Evolutionary conservation across 306 rosid species (phyloP).

Genomic region (Prunus dulcis): DNA sequence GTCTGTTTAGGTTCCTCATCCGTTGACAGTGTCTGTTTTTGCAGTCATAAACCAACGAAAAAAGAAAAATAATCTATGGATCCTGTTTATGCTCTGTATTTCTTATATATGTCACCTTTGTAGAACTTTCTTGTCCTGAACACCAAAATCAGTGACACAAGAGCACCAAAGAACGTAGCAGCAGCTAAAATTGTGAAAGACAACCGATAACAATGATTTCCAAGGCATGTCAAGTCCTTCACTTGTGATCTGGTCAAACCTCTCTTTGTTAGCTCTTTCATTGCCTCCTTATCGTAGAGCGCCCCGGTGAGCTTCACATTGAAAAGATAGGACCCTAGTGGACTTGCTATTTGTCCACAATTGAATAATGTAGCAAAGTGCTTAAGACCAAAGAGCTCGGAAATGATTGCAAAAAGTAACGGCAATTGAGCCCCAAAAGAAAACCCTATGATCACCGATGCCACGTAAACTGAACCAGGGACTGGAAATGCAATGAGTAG

Average conservation of each 20-base stretch:
- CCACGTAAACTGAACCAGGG: constrained; percentile 16
- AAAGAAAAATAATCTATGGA: not conserved
- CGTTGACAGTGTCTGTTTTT: not conserved
- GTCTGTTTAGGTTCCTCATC: not conserved
- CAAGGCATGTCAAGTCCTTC: not conserved
- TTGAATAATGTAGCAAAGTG: constrained; percentile 26
- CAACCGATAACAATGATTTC: not conserved
- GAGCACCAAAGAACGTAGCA: constrained; percentile 4
- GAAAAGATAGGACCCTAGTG: constrained; percentile 13
- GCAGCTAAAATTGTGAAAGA: constrained; percentile 13
- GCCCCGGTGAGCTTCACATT: constrained; percentile 21
- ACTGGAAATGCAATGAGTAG: constrained; percentile 33
- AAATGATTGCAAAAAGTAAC: constrained; percentile 26
- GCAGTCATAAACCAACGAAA: not conserved
- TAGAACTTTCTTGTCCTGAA: constrained; percentile 14
- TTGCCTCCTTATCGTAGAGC: constrained; percentile 16
- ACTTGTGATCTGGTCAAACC: not conserved
- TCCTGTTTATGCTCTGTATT: constrained; percentile 7
- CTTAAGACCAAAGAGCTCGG: constrained; percentile 36
- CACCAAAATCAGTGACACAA: constrained; percentile 17
- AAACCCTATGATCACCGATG: constrained; percentile 33
- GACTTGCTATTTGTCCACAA: constrained; percentile 15
- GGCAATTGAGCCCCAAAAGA: constrained; percentile 32
- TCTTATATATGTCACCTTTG: constrained; percentile 28
- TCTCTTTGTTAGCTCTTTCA: not conserved